Conservation (phyloP, 2,329 filamentous ascomycete species). For the Trichoderma atroviride region DNA sequence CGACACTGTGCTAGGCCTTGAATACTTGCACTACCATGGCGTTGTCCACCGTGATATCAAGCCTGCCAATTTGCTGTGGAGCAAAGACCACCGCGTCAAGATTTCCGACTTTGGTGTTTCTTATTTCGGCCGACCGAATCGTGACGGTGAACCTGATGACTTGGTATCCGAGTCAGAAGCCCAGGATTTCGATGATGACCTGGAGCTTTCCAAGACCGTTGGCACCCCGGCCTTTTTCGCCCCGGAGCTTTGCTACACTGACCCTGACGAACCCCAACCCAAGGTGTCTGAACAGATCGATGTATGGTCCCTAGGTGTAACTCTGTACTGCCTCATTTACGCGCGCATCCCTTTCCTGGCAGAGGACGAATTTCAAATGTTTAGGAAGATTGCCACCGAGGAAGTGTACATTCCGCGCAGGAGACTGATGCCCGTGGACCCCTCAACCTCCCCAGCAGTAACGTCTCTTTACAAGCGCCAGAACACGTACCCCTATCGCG, state of each 20-base stretch:
- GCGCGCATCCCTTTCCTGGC: slow-evolving; percentile 92
- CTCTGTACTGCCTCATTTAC: slow-evolving; percentile 92
- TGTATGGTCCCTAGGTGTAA: slow-evolving; percentile 95
- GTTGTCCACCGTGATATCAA: slow-evolving; percentile 86
- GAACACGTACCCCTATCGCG: slow-evolving; percentile 69
- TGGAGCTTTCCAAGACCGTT: slow-evolving; percentile 97
- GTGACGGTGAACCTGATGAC: slow-evolving; percentile 79
- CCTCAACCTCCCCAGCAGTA: slow-evolving; percentile 57
- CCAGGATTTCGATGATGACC: slow-evolving; percentile 84
- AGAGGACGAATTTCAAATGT: slow-evolving; percentile 89
- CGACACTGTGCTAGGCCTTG: slow-evolving; percentile 88
- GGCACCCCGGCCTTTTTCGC: slow-evolving; percentile 98
- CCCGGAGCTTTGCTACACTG: slow-evolving; percentile 91
- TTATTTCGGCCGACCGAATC: slow-evolving; percentile 86
- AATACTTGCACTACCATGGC: slow-evolving; percentile 88
- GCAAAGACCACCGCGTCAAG: slow-evolving; percentile 82
- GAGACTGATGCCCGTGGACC: slow-evolving; percentile 76
- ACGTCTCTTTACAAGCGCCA: slow-evolving; percentile 59
- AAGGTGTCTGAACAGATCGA: slow-evolving; percentile 93
- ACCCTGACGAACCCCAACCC: slow-evolving; percentile 67
- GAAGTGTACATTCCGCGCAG: slow-evolving; percentile 86
- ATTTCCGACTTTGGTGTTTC: slow-evolving; percentile 99
- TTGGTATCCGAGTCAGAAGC: slow-evolving; percentile 78
- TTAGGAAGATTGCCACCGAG: slow-evolving; percentile 86
- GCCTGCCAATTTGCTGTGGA: slow-evolving; percentile 88